Conservation (phyloP, 2,329 filamentous ascomycete genomes). For the Pyricularia sp. region DNA sequence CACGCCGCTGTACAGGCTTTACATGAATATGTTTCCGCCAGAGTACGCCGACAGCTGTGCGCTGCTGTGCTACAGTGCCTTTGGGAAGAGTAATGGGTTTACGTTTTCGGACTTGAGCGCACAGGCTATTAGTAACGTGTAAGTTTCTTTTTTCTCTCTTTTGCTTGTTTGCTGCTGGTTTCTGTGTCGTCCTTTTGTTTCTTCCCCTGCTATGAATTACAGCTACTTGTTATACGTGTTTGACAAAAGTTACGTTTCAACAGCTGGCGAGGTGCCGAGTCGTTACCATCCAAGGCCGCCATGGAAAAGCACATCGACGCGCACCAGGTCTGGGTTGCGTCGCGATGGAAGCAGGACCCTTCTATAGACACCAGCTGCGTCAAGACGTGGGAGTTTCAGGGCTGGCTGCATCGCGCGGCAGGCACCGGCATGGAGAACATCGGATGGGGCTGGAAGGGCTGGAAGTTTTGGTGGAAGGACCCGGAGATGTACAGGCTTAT, state of each 20-base stretch:
- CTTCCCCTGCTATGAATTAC: background rate
- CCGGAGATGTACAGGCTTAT: conserved; percentile 22
- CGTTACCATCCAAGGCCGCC: conserved; percentile 19
- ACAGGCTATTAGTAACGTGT: conserved; percentile 29
- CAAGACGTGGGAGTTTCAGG: conserved; percentile 21
- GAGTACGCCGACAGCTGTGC: conserved; percentile 29
- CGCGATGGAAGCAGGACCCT: conserved; percentile 14
- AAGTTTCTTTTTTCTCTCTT: background rate
- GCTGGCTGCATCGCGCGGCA: conserved; percentile 26
- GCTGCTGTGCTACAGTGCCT: conserved; percentile 24
- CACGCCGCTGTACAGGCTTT: conserved; percentile 22
- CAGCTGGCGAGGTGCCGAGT: conserved; percentile 22
- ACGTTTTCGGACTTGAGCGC: conserved; percentile 27
- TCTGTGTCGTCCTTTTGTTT: background rate
- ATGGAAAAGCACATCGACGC: conserved; percentile 23
- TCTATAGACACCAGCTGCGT: conserved; percentile 12
- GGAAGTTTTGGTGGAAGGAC: conserved; percentile 28
- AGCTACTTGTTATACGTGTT: background rate
- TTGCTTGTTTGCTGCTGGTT: background rate
- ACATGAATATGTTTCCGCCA: conserved; percentile 30
- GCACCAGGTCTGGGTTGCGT: conserved; percentile 20
- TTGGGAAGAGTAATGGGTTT: conserved; percentile 22
- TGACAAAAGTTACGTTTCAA: background rate
- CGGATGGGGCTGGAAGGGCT: conserved; percentile 25
- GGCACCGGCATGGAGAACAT: conserved; percentile 27